Percentiles rank a stretch among this genome's conserved stretches.
Conservation (phyloP, 176 grass and related monocot genomes). For the Ensete glaucum region DNA sequence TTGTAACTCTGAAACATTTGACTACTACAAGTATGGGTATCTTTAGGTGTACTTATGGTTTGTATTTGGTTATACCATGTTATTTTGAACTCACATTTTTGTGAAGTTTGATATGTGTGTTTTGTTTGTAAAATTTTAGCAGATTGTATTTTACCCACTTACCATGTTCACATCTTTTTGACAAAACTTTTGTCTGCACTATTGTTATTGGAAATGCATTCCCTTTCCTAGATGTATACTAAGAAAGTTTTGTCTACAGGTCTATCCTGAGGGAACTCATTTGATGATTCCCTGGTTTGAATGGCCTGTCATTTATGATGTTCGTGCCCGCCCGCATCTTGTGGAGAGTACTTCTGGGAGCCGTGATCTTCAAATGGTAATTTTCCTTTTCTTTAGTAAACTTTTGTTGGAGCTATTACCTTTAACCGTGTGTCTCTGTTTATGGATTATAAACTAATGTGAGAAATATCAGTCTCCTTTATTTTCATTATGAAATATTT, state of each 20-base stretch:
- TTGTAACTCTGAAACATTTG: too few species aligned
- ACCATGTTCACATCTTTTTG: too few species aligned
- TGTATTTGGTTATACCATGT: too few species aligned
- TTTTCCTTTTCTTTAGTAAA: neutral
- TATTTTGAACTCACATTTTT: too few species aligned
- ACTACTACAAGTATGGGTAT: too few species aligned
- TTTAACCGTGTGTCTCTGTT: too few species aligned
- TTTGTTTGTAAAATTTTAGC: too few species aligned
- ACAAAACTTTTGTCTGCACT: too few species aligned
- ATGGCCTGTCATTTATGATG: conserved; percentile 92
- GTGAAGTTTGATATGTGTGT: too few species aligned
- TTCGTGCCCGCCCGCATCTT: conserved; percentile 78
- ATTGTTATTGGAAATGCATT: neutral
- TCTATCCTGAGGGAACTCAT: conserved; percentile 93
- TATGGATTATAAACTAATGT: too few species aligned
- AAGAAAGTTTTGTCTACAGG: conserved; percentile 25
- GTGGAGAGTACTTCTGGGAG: conserved; percentile 85
- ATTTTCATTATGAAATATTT: neutral
- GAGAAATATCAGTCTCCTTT: neutral
- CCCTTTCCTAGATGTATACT: neutral
- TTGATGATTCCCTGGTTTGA: conserved; percentile 76
- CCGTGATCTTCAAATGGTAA: conserved; percentile 84
- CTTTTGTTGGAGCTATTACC: neutral
- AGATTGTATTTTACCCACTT: too few species aligned
- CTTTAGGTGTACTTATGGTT: too few species aligned